Base-by-base conservation (phyloP, 2,329 filamentous ascomycete genomes). In the Botrytis hyacinthi region DNA sequence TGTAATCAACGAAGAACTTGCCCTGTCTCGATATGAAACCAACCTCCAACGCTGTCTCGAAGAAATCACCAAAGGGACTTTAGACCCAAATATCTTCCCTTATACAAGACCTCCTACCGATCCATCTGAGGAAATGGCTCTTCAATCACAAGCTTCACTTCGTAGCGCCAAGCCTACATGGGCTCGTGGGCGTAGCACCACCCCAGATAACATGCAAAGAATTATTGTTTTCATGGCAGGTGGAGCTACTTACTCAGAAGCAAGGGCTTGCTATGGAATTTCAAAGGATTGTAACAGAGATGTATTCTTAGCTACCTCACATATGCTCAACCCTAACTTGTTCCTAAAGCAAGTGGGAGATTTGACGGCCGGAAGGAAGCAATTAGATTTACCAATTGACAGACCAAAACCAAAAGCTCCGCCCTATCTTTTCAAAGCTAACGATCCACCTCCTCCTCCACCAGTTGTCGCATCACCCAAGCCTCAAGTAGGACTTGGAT, bases 221-320 rank as follows among this genome's bases (percentile, higher is more conserved):
- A 88, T 98, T 71, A 93, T 99, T 74, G 91, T 98, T 26, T 98
- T 97, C 81, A 92, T 98, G 87, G 96, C 95, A 1, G 96, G 96
- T 66, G 96, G 96, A 62, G 96, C 96, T 32, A 98, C 96, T 0
- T 97, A 95, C 81, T 94, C 93, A 8, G 96, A 99, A 83, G 88
- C 93, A 46, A 90, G 96, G 42, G 88, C 91, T 20, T 99, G 96
- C 83, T 98, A 98, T 81, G 94, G 98, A 79, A 85, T 95, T 40
- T 92, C 93, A 3, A 87, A 90, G 70, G 85, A 90, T 68, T 90
- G 90, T 65, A 90, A 89, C 70, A 90, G 92, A 76, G 96, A 99
- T 78, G 85, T 98, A n/a, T 93, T 97, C 81, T 88, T 99, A 8
- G 89, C 92, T 29, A 96, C 93, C 0, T 95, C 92, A 37, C 96